Conservation (phyloP, 2,329 filamentous ascomycete genomes). For the Ceratocystis alfenasii region DNA sequence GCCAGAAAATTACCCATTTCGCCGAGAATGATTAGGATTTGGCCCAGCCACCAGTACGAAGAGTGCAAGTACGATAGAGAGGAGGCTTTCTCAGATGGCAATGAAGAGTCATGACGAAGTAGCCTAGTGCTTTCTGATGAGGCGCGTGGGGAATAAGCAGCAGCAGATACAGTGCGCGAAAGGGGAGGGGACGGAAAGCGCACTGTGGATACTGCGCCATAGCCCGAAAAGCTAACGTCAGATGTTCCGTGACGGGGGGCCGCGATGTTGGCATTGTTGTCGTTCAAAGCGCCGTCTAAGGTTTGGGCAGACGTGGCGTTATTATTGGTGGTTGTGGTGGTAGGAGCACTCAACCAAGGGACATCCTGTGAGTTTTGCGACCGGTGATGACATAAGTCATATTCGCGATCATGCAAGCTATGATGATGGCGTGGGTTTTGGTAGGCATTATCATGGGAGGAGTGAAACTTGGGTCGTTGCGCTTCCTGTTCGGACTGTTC, state of each 20-base stretch:
- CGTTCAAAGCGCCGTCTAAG: neutral
- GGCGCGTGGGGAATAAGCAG: conserved; percentile 1
- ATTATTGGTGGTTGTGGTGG: neutral
- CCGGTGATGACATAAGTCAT: neutral
- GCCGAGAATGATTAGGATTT: conserved; percentile 81
- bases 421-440: neutral
- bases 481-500: conserved; percentile 41
- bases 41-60: conserved; percentile 92
- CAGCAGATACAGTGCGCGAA: conserved; percentile 4
- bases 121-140: conserved; percentile 20
- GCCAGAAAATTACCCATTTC: conserved; percentile 95
- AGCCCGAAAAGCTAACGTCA: conserved; percentile 5
- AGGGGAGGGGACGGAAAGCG: neutral
- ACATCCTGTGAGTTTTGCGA: neutral
- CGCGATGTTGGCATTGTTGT: neutral
- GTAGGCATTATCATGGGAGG: neutral
- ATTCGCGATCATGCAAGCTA: neutral
- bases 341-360: neutral
- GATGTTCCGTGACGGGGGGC: neutral
- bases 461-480: conserved; percentile 30
- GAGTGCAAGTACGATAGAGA: conserved; percentile 71
- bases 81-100: conserved; percentile 25
- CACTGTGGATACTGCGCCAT: conserved; percentile 16
- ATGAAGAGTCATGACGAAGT: conserved; percentile 10
- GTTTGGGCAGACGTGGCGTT: neutral